Base-by-base conservation (phyloP, 2,329 filamentous ascomycete genomes). In the Colletotrichum falcatum region DNA sequence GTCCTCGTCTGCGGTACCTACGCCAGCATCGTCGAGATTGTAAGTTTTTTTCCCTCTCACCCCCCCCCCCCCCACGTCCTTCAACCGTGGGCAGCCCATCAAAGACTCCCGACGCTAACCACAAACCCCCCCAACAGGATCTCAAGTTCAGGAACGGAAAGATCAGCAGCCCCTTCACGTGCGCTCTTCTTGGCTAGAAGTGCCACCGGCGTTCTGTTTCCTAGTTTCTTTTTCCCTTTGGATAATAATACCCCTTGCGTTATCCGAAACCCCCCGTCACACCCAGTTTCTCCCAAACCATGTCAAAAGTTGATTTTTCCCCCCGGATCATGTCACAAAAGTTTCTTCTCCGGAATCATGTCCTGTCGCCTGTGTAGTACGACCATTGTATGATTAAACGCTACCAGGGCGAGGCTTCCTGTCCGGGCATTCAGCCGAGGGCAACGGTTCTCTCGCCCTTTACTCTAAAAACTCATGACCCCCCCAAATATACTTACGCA, bases 1-100 rank as follows among this genome's bases (percentile, higher is more conserved):
- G 77, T 79, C 6, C 76, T 80, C 1, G 76, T 79, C 5, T 76
- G 77, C 42, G 78, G 78, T 62, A 80, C 79, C 16, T 80, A 80
- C 37, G 76, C 79, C 53, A 78, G 69, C 12, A 73, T 73, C 20
- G 71, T 65, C 16, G 71, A 73, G 59, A 73, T 73, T 56, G 68
- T 73, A 42, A 73, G 71, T 71, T 35, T 51, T 37, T 16, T 7
- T 18, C 30, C 18, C n/a, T n/a, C n/a, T n/a, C n/a, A n/a, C 8
- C 42, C 33, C 33, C 33, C 33, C 33, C 33, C 5, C 5, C 39
- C 16, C 39, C 39, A 4, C 5, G 1, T 3, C 14, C 18, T 11
- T 2, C 28, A 6, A 39, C 3, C 6, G 35, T 4, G 14, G 39
- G 4, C 20, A 12, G 2, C n/a, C 48, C 48, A 18, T 20, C 28